Evolutionary conservation across 139 green algal genomes (phyloP).

Genomic region (Chlorella sp.): DNA sequence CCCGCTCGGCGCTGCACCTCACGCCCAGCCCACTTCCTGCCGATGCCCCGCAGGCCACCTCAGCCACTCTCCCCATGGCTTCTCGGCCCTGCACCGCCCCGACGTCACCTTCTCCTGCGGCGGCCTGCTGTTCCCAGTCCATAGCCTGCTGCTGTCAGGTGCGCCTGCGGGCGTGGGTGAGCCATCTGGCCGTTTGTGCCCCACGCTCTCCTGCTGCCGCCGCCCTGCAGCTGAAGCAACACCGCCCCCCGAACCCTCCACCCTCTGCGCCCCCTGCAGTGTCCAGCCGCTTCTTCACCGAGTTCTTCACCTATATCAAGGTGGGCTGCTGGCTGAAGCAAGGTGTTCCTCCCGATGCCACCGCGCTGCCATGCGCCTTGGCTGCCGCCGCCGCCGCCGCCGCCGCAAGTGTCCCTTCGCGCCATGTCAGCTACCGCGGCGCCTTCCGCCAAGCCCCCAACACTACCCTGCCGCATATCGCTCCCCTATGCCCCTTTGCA

Average conservation of each 20-base stretch:
- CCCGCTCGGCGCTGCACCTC: neutral
- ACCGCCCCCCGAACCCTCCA: neutral
- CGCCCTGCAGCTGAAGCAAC: neutral
- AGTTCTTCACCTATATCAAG: neutral
- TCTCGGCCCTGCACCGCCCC: constrained; percentile 16
- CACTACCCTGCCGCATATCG: too few species aligned
- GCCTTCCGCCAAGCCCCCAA: too few species aligned
- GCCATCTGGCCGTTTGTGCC: too few species aligned
- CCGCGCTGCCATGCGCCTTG: too few species aligned
- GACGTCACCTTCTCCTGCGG: constrained; percentile 11
- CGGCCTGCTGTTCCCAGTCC: constrained; percentile 2
- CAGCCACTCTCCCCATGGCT: neutral
- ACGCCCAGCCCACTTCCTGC: neutral
- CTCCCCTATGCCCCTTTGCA: neutral
- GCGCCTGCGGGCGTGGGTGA: neutral
- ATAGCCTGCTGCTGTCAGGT: constrained; percentile 19
- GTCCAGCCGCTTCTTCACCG: constrained; percentile 3
- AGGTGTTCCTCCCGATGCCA: too few species aligned
- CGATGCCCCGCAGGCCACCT: neutral
- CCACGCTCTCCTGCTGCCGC: neutral
- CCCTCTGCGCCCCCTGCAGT: neutral
- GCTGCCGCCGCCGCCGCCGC: too few species aligned
- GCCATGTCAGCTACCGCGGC: too few species aligned
- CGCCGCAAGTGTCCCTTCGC: too few species aligned
- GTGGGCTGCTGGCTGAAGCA: too few species aligned